Base-by-base conservation (phyloP, 2,329 filamentous ascomycete species). In the Blumeriella jaapii region DNA sequence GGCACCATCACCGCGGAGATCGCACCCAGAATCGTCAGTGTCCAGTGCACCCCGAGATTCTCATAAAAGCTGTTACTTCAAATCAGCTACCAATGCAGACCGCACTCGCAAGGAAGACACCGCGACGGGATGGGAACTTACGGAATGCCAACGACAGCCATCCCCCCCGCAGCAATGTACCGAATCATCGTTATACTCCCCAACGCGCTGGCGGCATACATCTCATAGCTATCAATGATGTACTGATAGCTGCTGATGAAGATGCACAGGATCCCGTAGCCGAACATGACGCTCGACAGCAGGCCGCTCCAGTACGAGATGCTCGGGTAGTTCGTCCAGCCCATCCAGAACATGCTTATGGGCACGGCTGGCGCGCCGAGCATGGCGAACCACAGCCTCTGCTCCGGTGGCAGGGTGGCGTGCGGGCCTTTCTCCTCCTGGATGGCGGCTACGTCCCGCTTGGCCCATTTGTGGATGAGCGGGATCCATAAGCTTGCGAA, bases 231-330 rank as follows among this genome's bases (percentile, higher is more conserved):
- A 28, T 42, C 40, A 16, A 47, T 45, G 26, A 45, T 44, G 14
- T 47, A 47, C 29, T 41, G 34, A 28, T 45, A 45, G 3, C 25
- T 38, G 11, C 49, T 54, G 26, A 60, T 54, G 45, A 59, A 63
- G 31, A 65, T 60, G 12, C 57, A 56, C 5, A 59, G 55, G 29
- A 66, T 54, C 0, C 56, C 59, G 23, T 58, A 64, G 6, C 64
- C 63, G n/a, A 67, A 63, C 0, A 65, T 11, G 0, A 48, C 52
- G 0, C 53, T 53, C 0, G 62, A 61, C 0, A 60, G 41, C 1
- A 67, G 55, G 4, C 54, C 53, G 1, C 58, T 62, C 63, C 63
- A 67, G 29, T 59, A 56, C 6, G 55, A 36, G 10, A 46, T 40
- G 18, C 19, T 27, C 2, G 58, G 24, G 63, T 59, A 31, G 26